A percentile compares a stretch with the other conserved stretches of the same genome.
Evolutionary conservation across 495 filamentous ascomycete genomes (phyloP).

Genomic region (Penicillium tannophilum): DNA sequence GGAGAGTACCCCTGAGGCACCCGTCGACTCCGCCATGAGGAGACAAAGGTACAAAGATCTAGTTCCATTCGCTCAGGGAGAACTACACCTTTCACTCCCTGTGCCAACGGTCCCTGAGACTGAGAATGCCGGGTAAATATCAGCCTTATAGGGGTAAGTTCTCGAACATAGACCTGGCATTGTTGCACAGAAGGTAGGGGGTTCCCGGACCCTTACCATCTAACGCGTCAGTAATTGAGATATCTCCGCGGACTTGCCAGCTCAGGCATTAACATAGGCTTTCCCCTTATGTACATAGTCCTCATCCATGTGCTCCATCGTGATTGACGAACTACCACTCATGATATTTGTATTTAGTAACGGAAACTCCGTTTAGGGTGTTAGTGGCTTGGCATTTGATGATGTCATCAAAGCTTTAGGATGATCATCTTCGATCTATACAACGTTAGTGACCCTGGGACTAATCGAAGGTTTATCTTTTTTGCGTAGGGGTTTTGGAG

Average conservation of each 20-base stretch:
- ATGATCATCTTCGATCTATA: conserved; percentile 8
- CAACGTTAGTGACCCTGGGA: background rate
- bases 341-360: conserved; percentile 45
- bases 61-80: background rate
- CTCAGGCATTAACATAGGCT: background rate
- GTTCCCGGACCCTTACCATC: background rate
- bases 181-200: background rate
- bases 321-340: conserved; percentile 27
- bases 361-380: conserved; percentile 35
- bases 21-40: conserved; percentile 13
- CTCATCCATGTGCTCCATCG: conserved; percentile 1
- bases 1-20: conserved; percentile 11
- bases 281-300: background rate
- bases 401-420: conserved; percentile 10
- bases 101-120: background rate
- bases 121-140: background rate
- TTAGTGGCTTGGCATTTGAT: conserved; percentile 28
- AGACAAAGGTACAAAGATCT: background rate
- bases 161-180: background rate
- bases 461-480: background rate
- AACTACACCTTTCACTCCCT: background rate
- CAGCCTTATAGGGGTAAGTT: background rate
- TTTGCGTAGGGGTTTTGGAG: background rate
- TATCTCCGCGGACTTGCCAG: conserved; percentile 9
- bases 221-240: background rate